Conservation (phyloP, 2,329 filamentous ascomycete species). For the Aspergillus ustus region DNA sequence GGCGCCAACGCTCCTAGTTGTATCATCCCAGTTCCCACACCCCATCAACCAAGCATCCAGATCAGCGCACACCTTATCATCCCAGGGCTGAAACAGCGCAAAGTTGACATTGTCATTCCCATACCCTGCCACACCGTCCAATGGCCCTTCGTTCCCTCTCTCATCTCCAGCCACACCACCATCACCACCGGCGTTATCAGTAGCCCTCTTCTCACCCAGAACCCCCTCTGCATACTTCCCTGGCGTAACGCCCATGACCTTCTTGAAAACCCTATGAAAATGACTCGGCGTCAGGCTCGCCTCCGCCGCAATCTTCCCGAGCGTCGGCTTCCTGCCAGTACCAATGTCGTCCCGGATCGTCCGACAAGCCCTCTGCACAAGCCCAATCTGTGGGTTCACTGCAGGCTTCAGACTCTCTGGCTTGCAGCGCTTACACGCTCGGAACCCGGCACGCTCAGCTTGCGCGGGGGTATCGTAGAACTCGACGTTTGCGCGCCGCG, state of each 20-base stretch:
- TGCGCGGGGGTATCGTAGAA: constrained; percentile 56
- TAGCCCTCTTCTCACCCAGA: constrained; percentile 8
- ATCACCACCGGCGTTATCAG: neutral
- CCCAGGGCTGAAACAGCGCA: neutral
- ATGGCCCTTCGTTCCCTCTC: neutral
- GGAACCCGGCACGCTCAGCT: constrained; percentile 56
- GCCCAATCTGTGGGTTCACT: constrained; percentile 35
- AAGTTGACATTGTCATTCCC: neutral
- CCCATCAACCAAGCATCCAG: constrained; percentile 1
- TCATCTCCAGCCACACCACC: neutral
- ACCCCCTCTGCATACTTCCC: constrained; percentile 40
- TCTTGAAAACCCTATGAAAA: constrained; percentile 61
- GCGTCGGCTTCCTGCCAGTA: constrained; percentile 39
- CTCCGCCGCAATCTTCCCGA: constrained; percentile 53
- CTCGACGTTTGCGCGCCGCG: constrained; percentile 59
- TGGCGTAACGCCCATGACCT: constrained; percentile 55
- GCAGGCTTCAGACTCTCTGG: constrained; percentile 43
- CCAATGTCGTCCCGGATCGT: constrained; percentile 33
- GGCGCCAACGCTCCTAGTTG: neutral
- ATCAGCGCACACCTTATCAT: neutral
- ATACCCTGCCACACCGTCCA: neutral
- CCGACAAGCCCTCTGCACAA: constrained; percentile 39
- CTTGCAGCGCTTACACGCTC: constrained; percentile 61
- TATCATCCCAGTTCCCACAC: neutral
- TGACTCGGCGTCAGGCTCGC: constrained; percentile 57